Evolutionary conservation across 495 filamentous ascomycete genomes (phyloP).

Genomic region (Bathelium albidoporum): DNA sequence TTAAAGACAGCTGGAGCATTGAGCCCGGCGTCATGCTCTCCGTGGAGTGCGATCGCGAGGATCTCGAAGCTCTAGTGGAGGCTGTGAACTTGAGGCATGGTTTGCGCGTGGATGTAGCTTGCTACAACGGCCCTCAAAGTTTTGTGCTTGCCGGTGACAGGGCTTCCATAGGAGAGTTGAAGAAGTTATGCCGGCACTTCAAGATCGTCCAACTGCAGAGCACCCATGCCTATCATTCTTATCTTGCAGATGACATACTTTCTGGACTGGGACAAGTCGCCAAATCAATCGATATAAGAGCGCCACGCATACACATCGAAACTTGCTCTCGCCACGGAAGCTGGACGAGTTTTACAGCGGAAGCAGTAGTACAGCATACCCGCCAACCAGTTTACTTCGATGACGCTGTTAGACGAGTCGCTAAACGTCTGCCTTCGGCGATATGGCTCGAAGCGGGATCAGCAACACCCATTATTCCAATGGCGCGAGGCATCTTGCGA

Average conservation of each 20-base stretch:
- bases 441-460: constrained; percentile 45
- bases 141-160: constrained; percentile 27
- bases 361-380: constrained; percentile 56
- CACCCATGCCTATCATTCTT: constrained; percentile 73
- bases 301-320: constrained; percentile 54
- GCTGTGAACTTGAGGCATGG: too few relatives aligned
- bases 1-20: constrained; percentile 11
- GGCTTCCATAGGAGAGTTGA: constrained; percentile 14
- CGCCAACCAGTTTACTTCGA: constrained; percentile 67
- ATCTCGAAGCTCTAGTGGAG: too few relatives aligned
- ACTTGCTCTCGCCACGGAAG: constrained; percentile 54
- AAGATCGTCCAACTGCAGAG: constrained; percentile 50
- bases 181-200: too few relatives aligned
- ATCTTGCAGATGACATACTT: constrained; percentile 65
- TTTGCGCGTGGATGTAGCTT: constrained; percentile 31
- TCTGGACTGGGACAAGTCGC: constrained; percentile 53
- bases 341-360: constrained; percentile 41
- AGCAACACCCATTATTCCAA: too few relatives aligned
- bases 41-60: constrained; percentile 8
- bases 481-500: too few relatives aligned
- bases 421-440: constrained; percentile 23
- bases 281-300: constrained; percentile 45
- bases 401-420: constrained; percentile 42
- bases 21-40: constrained; percentile 27
- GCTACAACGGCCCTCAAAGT: constrained; percentile 27